Percentiles rank a stretch among this genome's conserved stretches.
Conservation (phyloP, 345 rosid species). For the Tarenaya hassleriana region DNA sequence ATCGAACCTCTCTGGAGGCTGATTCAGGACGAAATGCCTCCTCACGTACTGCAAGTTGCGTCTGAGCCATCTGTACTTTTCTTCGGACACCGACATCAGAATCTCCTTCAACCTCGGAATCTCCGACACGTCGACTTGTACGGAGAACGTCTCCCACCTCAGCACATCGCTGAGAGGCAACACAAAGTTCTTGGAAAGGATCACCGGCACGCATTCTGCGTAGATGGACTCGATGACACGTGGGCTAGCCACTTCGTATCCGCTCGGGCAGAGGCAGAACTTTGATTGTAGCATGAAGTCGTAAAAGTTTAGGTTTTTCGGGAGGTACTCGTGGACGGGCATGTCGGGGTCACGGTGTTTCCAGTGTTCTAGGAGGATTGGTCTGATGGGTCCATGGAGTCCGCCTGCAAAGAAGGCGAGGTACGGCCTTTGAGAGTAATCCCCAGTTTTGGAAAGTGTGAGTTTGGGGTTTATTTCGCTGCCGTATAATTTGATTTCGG, state of each 20-base stretch:
- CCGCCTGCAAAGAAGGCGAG: conserved; percentile 90
- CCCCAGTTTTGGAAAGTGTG: conserved; percentile 32
- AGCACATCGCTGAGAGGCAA: conserved; percentile 81
- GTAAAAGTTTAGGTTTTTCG: conserved; percentile 50
- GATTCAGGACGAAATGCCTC: conserved; percentile 67
- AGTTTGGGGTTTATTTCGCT: conserved; percentile 46
- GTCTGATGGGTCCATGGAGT: conserved; percentile 63
- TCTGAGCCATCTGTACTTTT: conserved; percentile 45
- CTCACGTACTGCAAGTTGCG: conserved; percentile 47
- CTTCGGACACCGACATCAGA: conserved; percentile 46
- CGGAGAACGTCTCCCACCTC: conserved; percentile 75
- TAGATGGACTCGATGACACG: conserved; percentile 78
- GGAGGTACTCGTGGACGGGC: conserved; percentile 62
- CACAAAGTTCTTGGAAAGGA: conserved; percentile 59
- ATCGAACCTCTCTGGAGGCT: conserved; percentile 65
- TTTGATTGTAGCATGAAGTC: conserved; percentile 64
- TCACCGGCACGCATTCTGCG: conserved; percentile 80
- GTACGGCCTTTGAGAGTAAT: conserved; percentile 36
- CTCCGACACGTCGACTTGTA: conserved; percentile 46
- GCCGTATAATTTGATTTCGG: conserved; percentile 56
- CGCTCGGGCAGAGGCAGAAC: conserved; percentile 91
- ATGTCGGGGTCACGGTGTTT: conserved; percentile 53
- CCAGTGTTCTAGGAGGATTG: conserved; percentile 64
- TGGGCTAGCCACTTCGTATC: conserved; percentile 91
- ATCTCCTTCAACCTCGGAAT: conserved; percentile 78